Evolutionary conservation across 306 rosid species (phyloP), one percentile per base, ranked within the genome.

Genomic region (Clitoria ternatea): DNA sequence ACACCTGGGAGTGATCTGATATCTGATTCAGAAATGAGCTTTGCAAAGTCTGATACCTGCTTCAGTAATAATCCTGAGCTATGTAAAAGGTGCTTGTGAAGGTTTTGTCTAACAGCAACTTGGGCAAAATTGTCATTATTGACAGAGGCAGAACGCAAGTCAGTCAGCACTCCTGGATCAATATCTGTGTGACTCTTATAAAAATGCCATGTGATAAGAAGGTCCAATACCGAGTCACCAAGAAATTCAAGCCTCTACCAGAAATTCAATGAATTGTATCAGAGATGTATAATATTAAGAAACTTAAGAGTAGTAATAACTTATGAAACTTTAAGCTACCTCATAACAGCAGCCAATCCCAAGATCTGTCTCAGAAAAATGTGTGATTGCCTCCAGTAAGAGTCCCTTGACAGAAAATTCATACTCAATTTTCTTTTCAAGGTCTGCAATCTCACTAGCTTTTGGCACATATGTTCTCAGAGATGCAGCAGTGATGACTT

Each of bases 181-280:
- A 89, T 76, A 76, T 87, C 88, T 40, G 66, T 55, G 78, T 89
- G 75, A 74, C 42, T 83, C 81, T 83, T 77, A 80, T 85, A 94
- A 63, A 91, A 89, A 82, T 94, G 76, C 90, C 88, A 50, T 52
- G 99, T 91, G 74, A 91, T 87, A 67, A 94, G 99, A 59, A 94
- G 69, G 86, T 91, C 99, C 83, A 94, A 79, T 29, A 91, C 97
- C 2, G 96, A 80, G 68, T 91, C 99, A 0, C 99, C 99, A 11
- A 94, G 96, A 88, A 87, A 94, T 75, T 94, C 97, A 37, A 94
- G 96, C 81, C 97, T 83, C 99, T 94, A 90, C 78, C 23, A 66
- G 71, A 77, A 79, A 42, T 67, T 69, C 69, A 83, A 63, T 14
- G 73, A 53, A 76, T 79, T 43, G 39, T 1, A 78, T 80, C 36